phyloP scores from a whole-genome alignment of 2,329 filamentous ascomycete species.

The Orbilia oligospora region DNA sequence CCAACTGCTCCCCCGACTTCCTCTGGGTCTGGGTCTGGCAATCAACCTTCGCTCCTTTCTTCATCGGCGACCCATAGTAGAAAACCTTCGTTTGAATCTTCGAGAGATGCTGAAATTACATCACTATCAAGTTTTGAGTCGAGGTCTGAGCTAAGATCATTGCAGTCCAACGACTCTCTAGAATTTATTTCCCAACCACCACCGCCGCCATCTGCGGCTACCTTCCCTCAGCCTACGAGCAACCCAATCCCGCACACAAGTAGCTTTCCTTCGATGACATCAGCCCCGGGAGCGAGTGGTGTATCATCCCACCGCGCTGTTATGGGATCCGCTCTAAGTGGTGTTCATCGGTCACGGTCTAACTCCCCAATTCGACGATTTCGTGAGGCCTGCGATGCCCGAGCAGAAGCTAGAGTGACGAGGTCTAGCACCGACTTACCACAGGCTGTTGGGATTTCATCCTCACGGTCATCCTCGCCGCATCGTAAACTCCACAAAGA shows the following conservation, averaged over 20 bases:
- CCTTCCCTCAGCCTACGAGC: not conserved
- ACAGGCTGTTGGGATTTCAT: slow-evolving; percentile 9
- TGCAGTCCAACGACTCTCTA: slow-evolving; percentile 14
- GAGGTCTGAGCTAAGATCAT: slow-evolving; percentile 21
- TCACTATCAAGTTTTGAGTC: slow-evolving; percentile 52
- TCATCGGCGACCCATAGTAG: slow-evolving; percentile 35
- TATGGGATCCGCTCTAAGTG: slow-evolving; percentile 46
- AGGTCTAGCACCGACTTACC: slow-evolving; percentile 39
- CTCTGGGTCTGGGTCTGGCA: not conserved
- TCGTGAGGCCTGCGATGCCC: slow-evolving; percentile 3
- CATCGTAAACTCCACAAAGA: slow-evolving; percentile 49
- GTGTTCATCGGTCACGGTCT: slow-evolving; percentile 48
- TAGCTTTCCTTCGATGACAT: slow-evolving; percentile 6
- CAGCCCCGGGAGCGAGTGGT: slow-evolving; percentile 18
- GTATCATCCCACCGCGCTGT: slow-evolving; percentile 44
- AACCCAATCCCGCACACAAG: not conserved
- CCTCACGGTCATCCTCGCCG: slow-evolving; percentile 10
- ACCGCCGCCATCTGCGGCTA: not conserved
- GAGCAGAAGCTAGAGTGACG: slow-evolving; percentile 6
- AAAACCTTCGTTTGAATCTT: slow-evolving; percentile 48
- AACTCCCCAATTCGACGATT: slow-evolving; percentile 36
- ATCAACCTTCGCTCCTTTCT: slow-evolving; percentile 13
- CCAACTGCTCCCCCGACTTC: not conserved
- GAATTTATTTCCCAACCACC: slow-evolving; percentile 17
- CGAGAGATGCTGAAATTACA: slow-evolving; percentile 49